Conservation (phyloP, 768 basidiomycete genomes). For the Flagelloscypha sp. region DNA sequence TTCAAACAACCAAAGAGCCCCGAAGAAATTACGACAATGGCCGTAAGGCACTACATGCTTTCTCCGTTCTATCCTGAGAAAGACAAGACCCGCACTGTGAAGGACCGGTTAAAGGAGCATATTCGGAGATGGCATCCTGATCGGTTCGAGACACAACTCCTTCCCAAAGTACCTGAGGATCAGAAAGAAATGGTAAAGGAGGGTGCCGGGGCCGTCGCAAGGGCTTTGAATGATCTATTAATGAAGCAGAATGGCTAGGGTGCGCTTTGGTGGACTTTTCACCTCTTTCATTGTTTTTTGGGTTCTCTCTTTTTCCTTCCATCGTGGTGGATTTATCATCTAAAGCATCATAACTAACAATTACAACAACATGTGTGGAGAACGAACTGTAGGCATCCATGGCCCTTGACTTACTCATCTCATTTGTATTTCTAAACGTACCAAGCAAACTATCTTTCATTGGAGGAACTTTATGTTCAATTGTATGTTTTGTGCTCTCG, state of each 20-base stretch:
- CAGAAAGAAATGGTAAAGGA: constrained; percentile 62
- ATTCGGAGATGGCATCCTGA: constrained; percentile 78
- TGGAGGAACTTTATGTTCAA: no score
- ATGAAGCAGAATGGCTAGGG: constrained; percentile 37
- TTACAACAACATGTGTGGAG: no score
- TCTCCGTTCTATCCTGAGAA: constrained; percentile 45
- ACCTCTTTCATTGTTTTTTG: no score
- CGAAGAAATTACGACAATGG: constrained; percentile 51
- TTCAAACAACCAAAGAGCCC: constrained; percentile 45
- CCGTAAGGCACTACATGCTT: constrained; percentile 54
- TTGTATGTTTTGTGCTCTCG: no score
- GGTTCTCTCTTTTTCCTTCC: no score
- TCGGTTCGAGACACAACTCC: constrained; percentile 63
- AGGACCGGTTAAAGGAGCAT: constrained; percentile 71
- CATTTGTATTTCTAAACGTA: no score
- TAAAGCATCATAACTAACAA: no score
- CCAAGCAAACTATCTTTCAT: no score
- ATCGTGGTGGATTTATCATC: no score
- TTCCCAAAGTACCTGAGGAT: constrained; percentile 53
- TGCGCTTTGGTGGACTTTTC: constrained; percentile 20
- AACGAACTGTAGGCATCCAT: no score
- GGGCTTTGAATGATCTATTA: constrained; percentile 66
- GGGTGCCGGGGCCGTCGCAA: constrained; percentile 65
- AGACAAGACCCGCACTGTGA: constrained; percentile 43
- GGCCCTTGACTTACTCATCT: no score